Conservation (phyloP, 2,329 filamentous ascomycete genomes). For the Elsinoe fawcettii region DNA sequence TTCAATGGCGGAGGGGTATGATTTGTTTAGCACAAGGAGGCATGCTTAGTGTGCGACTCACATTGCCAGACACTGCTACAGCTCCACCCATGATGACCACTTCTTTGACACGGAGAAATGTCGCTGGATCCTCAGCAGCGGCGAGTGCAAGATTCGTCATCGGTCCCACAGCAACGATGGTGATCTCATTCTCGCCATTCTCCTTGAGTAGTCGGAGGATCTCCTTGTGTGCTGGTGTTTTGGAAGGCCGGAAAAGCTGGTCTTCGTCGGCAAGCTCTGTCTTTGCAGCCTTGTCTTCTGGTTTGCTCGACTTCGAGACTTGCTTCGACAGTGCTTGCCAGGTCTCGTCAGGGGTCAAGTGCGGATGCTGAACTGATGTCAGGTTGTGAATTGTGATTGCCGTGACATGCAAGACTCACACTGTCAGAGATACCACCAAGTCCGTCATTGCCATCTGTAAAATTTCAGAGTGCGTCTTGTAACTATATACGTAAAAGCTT, state of each 20-base stretch:
- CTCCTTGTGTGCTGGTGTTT: constrained; percentile 66
- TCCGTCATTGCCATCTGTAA: constrained; percentile 40
- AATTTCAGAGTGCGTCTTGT: constrained; percentile 14
- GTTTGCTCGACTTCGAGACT: constrained; percentile 22
- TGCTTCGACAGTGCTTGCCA: constrained; percentile 41
- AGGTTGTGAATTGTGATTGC: background rate
- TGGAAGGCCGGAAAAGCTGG: constrained; percentile 65
- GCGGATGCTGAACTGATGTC: constrained; percentile 34
- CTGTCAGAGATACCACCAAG: constrained; percentile 43
- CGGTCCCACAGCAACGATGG: constrained; percentile 83
- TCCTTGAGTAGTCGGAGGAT: constrained; percentile 80
- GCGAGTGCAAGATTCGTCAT: constrained; percentile 90
- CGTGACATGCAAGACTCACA: constrained; percentile 23
- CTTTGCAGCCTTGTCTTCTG: constrained; percentile 30
- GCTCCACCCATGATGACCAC: constrained; percentile 93
- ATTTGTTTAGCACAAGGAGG: background rate
- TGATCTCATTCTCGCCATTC: constrained; percentile 75
- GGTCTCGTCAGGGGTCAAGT: constrained; percentile 40
- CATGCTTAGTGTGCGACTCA: constrained; percentile 23
- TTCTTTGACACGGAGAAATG: constrained; percentile 82
- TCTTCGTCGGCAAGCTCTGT: constrained; percentile 33
- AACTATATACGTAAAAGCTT: constrained; percentile 30
- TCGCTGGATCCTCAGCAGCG: constrained; percentile 77
- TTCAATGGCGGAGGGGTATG: constrained; percentile 21
- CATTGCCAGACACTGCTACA: constrained; percentile 70